These are phyloP conservation scores for Claviceps sorghi DNA, from an alignment of 2,329 filamentous ascomycete genomes.

Conservation along the genomic window DNA sequence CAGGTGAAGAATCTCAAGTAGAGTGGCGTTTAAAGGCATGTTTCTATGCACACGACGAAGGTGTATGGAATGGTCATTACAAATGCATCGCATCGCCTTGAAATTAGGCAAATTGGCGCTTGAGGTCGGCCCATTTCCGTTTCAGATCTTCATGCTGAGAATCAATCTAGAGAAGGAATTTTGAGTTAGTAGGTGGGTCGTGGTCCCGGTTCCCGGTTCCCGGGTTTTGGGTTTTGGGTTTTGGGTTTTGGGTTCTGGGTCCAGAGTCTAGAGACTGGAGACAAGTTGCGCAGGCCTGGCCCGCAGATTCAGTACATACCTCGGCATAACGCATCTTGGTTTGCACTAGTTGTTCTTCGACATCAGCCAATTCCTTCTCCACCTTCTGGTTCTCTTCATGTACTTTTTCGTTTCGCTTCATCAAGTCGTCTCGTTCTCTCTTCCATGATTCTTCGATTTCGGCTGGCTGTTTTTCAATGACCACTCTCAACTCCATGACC, in stretches of 20 bases:
- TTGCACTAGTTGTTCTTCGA: slow-evolving; percentile 82
- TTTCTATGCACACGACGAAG: background rate
- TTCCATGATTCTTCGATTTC: slow-evolving; percentile 75
- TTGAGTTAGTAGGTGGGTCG: background rate
- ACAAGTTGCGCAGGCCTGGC: background rate
- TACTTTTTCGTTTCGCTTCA: slow-evolving; percentile 83
- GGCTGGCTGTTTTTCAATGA: slow-evolving; percentile 78
- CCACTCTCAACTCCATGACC: slow-evolving; percentile 67
- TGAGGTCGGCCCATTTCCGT: slow-evolving; percentile 60
- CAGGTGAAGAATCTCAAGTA: background rate
- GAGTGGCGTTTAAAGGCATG: background rate
- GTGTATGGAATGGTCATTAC: background rate
- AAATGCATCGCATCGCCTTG: background rate
- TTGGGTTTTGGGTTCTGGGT: background rate
- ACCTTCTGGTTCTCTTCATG: slow-evolving; percentile 82
- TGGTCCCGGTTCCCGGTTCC: no score
- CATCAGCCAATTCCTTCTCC: slow-evolving; percentile 79
- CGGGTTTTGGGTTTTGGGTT: no score
- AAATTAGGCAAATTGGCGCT: slow-evolving; percentile 31
- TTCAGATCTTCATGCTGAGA: slow-evolving; percentile 51
- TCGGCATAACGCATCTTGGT: slow-evolving; percentile 94
- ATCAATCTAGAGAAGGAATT: slow-evolving; percentile 38
- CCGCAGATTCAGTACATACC: slow-evolving; percentile 39
- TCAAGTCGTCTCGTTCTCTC: slow-evolving; percentile 76
- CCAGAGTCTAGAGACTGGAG: background rate